Evolutionary conservation across 208 protist genomes (phyloP).

Genomic region (Lotmaria passim): DNA sequence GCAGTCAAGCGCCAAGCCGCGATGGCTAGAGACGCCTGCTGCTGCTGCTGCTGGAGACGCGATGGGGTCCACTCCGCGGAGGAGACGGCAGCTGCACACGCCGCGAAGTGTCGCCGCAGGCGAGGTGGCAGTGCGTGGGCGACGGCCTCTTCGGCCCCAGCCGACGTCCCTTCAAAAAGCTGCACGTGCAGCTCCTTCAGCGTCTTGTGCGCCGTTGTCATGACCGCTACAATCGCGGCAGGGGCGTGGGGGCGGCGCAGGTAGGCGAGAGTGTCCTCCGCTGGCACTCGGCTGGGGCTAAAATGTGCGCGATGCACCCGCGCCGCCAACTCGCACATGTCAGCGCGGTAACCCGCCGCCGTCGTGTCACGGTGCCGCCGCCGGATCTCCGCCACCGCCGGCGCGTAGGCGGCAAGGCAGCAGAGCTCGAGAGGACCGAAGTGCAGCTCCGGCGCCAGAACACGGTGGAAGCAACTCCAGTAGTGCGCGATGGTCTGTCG

Average conservation of each 20-base stretch:
- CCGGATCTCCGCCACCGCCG: constrained; percentile 40
- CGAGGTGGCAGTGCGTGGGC: neutral
- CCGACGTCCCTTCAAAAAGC: neutral
- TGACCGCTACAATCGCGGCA: constrained; percentile 26
- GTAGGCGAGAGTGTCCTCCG: constrained; percentile 32
- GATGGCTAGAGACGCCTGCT: constrained; percentile 7
- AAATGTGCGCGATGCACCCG: constrained; percentile 29
- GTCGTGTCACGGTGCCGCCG: constrained; percentile 4
- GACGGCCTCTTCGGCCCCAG: neutral
- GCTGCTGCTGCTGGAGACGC: constrained; percentile 9
- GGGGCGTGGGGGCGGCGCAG: constrained; percentile 14
- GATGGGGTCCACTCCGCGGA: neutral
- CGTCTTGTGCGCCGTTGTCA: constrained; percentile 26
- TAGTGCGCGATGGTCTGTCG: constrained; percentile 55
- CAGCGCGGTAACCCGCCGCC: constrained; percentile 9
- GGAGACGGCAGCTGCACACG: constrained; percentile 6
- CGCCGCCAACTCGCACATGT: constrained; percentile 25
- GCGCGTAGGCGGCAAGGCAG: constrained; percentile 65
- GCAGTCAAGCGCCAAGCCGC: neutral
- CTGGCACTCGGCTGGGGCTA: constrained; percentile 25
- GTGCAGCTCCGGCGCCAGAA: constrained; percentile 63
- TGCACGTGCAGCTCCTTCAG: constrained; percentile 30
- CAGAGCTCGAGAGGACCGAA: constrained; percentile 70
- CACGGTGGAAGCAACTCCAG: constrained; percentile 63
- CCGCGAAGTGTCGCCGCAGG: constrained; percentile 7